Conservation (phyloP, 257 asterid species). For the Forsythia viridissima region DNA sequence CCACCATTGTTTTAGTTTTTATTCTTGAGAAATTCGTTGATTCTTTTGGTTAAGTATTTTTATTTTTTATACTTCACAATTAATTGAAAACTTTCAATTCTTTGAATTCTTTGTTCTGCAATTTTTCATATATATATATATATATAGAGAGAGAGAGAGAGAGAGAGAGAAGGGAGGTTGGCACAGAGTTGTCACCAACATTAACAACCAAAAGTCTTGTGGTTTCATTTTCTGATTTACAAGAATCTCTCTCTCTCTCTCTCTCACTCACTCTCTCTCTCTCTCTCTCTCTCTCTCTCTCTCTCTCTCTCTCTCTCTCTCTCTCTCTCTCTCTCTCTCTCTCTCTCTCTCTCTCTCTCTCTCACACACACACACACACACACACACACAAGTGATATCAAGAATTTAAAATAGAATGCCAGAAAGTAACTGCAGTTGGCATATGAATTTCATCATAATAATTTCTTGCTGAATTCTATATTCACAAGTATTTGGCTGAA, state of each 20-base stretch:
- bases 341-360: background rate
- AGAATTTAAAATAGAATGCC: background rate
- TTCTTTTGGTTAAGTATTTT: background rate
- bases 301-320: background rate
- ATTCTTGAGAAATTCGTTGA: constrained; percentile 8
- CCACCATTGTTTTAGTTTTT: background rate
- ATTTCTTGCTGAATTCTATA: background rate
- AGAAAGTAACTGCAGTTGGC: background rate
- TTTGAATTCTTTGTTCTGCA: constrained; percentile 8
- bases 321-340: background rate
- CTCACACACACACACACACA: background rate
- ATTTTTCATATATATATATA: background rate
- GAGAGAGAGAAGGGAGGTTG: background rate
- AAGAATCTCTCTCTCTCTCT: background rate
- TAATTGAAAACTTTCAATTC: background rate
- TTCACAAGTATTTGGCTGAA: background rate
- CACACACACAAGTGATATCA: background rate
- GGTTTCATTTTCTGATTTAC: background rate
- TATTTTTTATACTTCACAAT: background rate
- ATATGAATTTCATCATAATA: background rate
- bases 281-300: background rate
- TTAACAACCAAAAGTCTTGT: background rate
- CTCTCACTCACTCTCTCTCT: background rate
- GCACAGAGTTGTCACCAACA: background rate
- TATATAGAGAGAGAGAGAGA: background rate